Conservation (phyloP, 495 filamentous ascomycete genomes). For the Penicillium ochrochloron region DNA sequence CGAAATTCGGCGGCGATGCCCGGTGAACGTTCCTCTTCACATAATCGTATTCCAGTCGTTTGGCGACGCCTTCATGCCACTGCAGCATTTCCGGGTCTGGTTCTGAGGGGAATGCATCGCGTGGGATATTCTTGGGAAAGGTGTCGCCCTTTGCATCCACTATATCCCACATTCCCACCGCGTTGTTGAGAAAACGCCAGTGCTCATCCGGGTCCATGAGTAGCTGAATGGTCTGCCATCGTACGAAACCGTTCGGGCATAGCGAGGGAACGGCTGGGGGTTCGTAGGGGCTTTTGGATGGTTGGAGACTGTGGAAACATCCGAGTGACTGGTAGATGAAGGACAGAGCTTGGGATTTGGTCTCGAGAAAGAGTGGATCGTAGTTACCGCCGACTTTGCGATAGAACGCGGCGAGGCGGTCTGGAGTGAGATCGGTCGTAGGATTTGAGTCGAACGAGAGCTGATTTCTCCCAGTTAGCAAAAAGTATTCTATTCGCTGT, state of each 20-base stretch:
- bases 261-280: constrained; percentile 81
- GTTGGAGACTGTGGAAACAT: constrained; percentile 80
- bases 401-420: constrained; percentile 88
- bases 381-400: constrained; percentile 86
- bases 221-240: constrained; percentile 93
- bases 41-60: constrained; percentile 48
- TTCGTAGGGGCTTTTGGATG: constrained; percentile 70
- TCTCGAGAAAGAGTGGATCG: constrained; percentile 82
- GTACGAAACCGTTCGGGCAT: constrained; percentile 80
- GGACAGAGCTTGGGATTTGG: constrained; percentile 73
- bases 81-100: constrained; percentile 77
- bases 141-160: constrained; percentile 70
- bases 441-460: constrained; percentile 68
- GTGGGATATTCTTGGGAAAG: constrained; percentile 82
- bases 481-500: neutral
- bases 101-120: constrained; percentile 71
- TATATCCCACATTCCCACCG: constrained; percentile 76
- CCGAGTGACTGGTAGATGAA: constrained; percentile 92
- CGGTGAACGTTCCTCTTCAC: constrained; percentile 39
- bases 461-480: constrained; percentile 21
- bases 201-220: constrained; percentile 88
- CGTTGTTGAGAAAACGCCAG: constrained; percentile 79
- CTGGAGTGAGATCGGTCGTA: constrained; percentile 69
- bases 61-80: constrained; percentile 78
- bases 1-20: constrained; percentile 40